Evolutionary conservation across 768 basidiomycete genomes (phyloP), one percentile per base, ranked within the genome.

Genomic region (Clathrus columnatus): DNA sequence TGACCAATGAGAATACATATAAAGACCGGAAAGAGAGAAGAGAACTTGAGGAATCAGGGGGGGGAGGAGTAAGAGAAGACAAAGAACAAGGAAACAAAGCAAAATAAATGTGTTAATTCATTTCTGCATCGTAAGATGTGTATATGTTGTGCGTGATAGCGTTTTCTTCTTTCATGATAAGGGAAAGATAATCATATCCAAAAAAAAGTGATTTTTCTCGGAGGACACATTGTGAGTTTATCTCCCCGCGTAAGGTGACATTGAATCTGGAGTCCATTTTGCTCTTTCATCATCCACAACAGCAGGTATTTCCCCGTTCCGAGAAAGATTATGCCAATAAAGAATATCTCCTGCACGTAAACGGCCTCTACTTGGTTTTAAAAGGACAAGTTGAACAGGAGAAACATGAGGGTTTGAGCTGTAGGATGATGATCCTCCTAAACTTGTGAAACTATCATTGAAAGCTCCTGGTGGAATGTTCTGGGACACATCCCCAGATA

Each of bases 321-420:
- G 80, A 48, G 75, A 67, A 57, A 89, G 81, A 61, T 88, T 82
- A 64, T 89, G 85, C 87, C 87, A 90, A 63, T 76, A 86, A 17
- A 89, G 70, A 8, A 80, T 64, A 58, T 87, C 84, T 20, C 86
- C 86, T 8, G 74, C 70, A 61, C 54, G 45, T 27, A 55, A 27
- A 16, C 30, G 46, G 7, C 44, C 45, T 28, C 45, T 44, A 24
- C 48, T 47, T 1, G 54, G 46, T 29, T 55, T 55, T 14, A 55
- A 41, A 17, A 48, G 21, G 16, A 55, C 45, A 30, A 55, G 48
- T 28, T 55, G 54, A 20, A 55, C 29, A 21, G 54, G 41, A 17
- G 51, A 21, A 16, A 42, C 16, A 11, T 51, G 26, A 14, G 51
- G 24, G 18, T 20, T 21, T 7, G 45, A 20, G n/a, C 23, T 46